Percentiles rank a stretch among this genome's conserved stretches.
Conservation (phyloP, 805 yeast species). For the Zygosaccharomyces rouxii region DNA sequence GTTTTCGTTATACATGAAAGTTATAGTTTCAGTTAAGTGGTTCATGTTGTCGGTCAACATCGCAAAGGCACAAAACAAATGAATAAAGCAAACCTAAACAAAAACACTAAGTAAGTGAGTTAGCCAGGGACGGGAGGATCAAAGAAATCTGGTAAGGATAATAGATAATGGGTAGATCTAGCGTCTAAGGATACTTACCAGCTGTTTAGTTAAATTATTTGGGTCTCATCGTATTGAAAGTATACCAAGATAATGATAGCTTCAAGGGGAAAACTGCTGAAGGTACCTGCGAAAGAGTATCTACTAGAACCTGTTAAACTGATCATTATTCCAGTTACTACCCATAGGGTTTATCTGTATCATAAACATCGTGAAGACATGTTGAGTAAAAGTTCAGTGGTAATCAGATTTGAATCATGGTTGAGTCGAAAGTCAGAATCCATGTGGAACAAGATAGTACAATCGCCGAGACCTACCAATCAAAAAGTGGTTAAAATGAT, state of each 20-base stretch:
- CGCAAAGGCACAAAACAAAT: conserved; percentile 6
- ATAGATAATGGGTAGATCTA: neutral
- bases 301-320: conserved; percentile 50
- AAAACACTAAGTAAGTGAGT: neutral
- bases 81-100: conserved; percentile 1
- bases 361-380: conserved; percentile 52
- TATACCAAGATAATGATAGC: neutral
- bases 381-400: conserved; percentile 35
- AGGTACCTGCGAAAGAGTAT: conserved; percentile 15
- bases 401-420: conserved; percentile 41
- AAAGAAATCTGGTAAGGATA: neutral
- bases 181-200: too few species aligned
- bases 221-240: neutral
- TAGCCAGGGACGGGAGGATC: neutral
- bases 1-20: neutral
- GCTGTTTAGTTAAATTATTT: neutral
- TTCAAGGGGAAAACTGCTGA: neutral
- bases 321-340: conserved; percentile 68
- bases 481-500: conserved; percentile 52
- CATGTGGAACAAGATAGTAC: conserved; percentile 59
- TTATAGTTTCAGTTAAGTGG: neutral
- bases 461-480: conserved; percentile 54
- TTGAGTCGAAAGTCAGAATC: conserved; percentile 46
- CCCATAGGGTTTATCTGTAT: conserved; percentile 55
- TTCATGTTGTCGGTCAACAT: conserved; percentile 2